Conservation (phyloP, 495 filamentous ascomycete species). For the Aspergillus cavernicola region DNA sequence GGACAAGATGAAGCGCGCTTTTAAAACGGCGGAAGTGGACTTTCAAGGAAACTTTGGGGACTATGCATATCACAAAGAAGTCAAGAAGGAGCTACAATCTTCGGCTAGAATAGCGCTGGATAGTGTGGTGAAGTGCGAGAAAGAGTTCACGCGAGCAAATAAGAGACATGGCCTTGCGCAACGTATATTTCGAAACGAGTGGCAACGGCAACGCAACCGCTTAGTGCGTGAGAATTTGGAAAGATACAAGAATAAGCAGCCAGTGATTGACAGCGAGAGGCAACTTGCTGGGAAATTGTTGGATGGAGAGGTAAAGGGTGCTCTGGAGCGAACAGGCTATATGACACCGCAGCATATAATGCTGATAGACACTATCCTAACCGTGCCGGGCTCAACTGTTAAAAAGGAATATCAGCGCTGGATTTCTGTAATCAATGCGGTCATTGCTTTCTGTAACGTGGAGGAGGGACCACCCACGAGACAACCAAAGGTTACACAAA, state of each 20-base stretch:
- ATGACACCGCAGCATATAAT: constrained; percentile 25
- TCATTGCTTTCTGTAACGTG: constrained; percentile 29
- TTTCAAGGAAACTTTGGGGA: neutral
- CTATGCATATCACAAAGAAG: neutral
- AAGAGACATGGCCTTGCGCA: neutral
- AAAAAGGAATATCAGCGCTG: constrained; percentile 23
- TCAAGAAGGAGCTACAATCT: neutral
- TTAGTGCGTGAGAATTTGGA: constrained; percentile 24
- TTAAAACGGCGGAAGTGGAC: constrained; percentile 13
- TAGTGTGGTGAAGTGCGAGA: neutral
- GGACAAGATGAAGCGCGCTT: constrained; percentile 15
- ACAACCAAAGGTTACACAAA: neutral
- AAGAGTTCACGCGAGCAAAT: constrained; percentile 12
- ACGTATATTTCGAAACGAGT: constrained; percentile 18
- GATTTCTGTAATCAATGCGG: constrained; percentile 27
- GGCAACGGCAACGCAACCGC: constrained; percentile 20
- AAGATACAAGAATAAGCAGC: constrained; percentile 31
- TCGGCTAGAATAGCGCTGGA: neutral
- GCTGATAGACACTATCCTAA: constrained; percentile 27
- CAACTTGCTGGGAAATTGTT: constrained; percentile 29
- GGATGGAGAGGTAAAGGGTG: constrained; percentile 19
- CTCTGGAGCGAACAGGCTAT: constrained; percentile 20
- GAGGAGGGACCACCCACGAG: constrained; percentile 18
- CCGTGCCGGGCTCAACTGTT: constrained; percentile 19
- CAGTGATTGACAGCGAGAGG: constrained; percentile 28